A percentile compares a stretch with the other conserved stretches of the same genome.
These are phyloP conservation scores for Cardamine resedifolia DNA, from an alignment of 345 rosid genomes.

Conservation along the genomic window DNA sequence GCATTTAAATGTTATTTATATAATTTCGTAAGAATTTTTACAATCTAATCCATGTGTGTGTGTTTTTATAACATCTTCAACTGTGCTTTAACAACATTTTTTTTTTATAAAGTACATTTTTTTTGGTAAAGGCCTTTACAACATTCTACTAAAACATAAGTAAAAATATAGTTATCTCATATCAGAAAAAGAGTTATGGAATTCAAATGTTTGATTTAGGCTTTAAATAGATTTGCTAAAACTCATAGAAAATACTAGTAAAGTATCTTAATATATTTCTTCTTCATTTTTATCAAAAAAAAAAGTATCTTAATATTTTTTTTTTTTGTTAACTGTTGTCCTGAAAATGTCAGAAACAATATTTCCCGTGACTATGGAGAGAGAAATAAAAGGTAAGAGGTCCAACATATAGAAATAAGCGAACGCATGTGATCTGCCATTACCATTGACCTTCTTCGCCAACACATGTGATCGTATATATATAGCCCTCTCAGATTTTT, in stretches of 20 bases:
- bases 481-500: neutral
- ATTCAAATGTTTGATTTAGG: neutral
- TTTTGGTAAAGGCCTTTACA: neutral
- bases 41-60: neutral
- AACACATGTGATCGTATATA: slow-evolving; percentile 27
- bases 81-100: neutral
- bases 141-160: neutral
- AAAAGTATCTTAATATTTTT: neutral
- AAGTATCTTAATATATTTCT: neutral
- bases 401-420: slow-evolving; percentile 31
- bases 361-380: slow-evolving; percentile 35
- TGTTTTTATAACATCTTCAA: neutral
- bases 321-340: neutral
- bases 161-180: neutral
- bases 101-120: neutral
- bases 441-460: slow-evolving; percentile 32
- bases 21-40: neutral
- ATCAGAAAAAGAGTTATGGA: neutral
- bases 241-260: neutral
- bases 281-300: no score
- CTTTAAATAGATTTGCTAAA: neutral
- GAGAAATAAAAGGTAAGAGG: slow-evolving; percentile 14
- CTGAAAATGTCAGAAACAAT: slow-evolving; percentile 22
- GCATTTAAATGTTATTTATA: neutral
- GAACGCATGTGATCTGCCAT: slow-evolving; percentile 40